Evolutionary conservation across 2,329 filamentous ascomycete species (phyloP).

Genomic region (Onygenales sp.): DNA sequence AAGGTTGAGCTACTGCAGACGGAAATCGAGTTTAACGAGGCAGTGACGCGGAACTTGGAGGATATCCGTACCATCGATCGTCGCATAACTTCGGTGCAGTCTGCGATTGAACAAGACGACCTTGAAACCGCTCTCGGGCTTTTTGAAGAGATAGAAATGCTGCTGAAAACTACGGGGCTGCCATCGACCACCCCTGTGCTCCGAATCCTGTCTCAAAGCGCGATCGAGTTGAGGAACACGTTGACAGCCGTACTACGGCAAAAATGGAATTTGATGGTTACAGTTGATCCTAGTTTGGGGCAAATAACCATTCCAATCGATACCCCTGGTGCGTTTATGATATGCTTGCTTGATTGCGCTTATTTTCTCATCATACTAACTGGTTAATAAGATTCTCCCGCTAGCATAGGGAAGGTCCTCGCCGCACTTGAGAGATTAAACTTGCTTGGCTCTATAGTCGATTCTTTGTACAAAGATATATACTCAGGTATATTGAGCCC

Average conservation of each 20-base stretch:
- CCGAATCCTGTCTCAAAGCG: conserved; percentile 54
- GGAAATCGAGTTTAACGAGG: conserved; percentile 52
- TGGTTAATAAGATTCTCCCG: conserved; percentile 11
- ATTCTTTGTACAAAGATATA: conserved; percentile 25
- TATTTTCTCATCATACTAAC: conserved; percentile 3
- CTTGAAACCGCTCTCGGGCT: conserved; percentile 40
- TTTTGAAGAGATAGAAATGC: conserved; percentile 35
- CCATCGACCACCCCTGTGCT: conserved; percentile 29
- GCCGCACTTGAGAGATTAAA: conserved; percentile 21
- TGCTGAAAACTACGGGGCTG: conserved; percentile 19
- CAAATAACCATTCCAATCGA: conserved; percentile 48
- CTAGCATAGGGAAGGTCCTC: not conserved
- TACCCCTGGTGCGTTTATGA: conserved; percentile 38
- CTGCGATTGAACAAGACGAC: conserved; percentile 35
- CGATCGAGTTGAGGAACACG: conserved; percentile 55
- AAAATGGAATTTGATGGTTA: conserved; percentile 62
- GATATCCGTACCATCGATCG: conserved; percentile 42
- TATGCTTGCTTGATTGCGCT: not conserved
- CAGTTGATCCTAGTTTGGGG: conserved; percentile 48
- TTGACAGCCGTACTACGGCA: conserved; percentile 57
- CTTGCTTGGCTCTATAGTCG: conserved; percentile 21
- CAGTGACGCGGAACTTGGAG: conserved; percentile 41
- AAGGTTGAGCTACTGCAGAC: conserved; percentile 48
- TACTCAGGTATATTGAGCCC: conserved; percentile 23
- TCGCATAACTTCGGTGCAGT: conserved; percentile 38